A percentile compares a stretch with the other conserved stretches of the same genome.
Conservation (phyloP, 768 basidiomycete species). For the Trametes cubensis region DNA sequence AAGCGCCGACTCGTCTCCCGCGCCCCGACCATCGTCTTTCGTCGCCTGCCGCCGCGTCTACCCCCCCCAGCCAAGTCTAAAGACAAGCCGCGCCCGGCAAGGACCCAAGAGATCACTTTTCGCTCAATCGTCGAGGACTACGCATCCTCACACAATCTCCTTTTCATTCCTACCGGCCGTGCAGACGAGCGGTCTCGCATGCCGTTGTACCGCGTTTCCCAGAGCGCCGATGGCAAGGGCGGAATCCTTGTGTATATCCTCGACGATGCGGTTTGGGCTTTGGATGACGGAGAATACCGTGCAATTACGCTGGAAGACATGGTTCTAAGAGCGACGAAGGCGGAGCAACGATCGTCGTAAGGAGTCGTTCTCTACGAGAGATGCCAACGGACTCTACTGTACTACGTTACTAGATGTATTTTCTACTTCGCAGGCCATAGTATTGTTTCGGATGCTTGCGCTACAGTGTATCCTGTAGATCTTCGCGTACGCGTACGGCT, state of each 20-base stretch:
- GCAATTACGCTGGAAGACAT: slow-evolving; percentile 89
- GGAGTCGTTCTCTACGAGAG: not conserved
- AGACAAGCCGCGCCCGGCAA: slow-evolving; percentile 47
- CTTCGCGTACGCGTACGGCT: no score
- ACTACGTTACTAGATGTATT: not conserved
- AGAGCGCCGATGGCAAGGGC: slow-evolving; percentile 77
- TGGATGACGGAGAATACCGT: slow-evolving; percentile 58
- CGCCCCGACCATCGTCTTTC: slow-evolving; percentile 60
- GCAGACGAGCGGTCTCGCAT: slow-evolving; percentile 85
- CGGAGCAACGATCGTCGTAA: slow-evolving; percentile 6
- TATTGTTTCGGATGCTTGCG: not conserved
- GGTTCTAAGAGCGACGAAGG: slow-evolving; percentile 61
- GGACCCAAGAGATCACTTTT: slow-evolving; percentile 87
- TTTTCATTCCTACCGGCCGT: slow-evolving; percentile 87
- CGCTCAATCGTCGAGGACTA: slow-evolving; percentile 90
- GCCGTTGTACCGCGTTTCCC: slow-evolving; percentile 85
- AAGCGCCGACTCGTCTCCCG: slow-evolving; percentile 66
- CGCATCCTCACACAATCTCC: slow-evolving; percentile 79
- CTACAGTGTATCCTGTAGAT: not conserved
- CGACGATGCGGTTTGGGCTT: slow-evolving; percentile 94
- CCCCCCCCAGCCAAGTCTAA: slow-evolving; percentile 39
- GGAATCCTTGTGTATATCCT: slow-evolving; percentile 87
- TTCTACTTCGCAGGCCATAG: not conserved
- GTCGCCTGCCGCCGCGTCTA: slow-evolving; percentile 28
- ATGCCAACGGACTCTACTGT: not conserved